Base-by-base conservation (phyloP, 106 monocot genomes). In the Xerophyta viscosa region DNA sequence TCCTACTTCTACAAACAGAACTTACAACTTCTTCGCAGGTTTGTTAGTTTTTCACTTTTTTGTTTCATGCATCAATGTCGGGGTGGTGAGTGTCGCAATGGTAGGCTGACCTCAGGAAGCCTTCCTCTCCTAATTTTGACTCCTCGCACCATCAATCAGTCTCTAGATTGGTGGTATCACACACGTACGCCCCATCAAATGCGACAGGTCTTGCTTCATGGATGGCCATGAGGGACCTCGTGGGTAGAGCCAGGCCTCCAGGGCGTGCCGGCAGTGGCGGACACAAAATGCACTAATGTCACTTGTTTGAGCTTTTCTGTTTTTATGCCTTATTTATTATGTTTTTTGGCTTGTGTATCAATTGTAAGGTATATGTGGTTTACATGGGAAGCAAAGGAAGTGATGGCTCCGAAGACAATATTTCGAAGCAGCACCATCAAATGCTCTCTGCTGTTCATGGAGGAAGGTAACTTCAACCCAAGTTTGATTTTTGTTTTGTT, bases 311-410 rank as follows among this genome's bases (percentile, higher is more conserved):
- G 19, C 4, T 24, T n/a, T 22, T 10, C n/a, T 17, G 19, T 31
- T 20, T 15, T 21, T 14, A 18, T 39, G 2, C 21, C 15, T n/a
- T 11, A 51, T 37, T 18, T 48, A 33, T 0, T 14, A 11, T 4
- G 17, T 15, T 55, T 17, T 25, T 27, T 14, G 24, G 54, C 12
- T n/a, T n/a, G n/a, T n/a, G n/a, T n/a, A n/a, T 17, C 3, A 14
- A 2, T 49, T 31, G 24, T 18, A 28, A 96, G 94, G 88, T 96
- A 44, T 82, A 89, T 49, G 76, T 89, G 20, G 94, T 82, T 18
- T 96, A 89, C 46, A 78, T 96, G 94, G 94, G 88, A 22, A 61
- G 70, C 48, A 81, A 67, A 41, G 63, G 45, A 27, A 73, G 60
- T 39, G 72, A 64, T 12, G 36, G 29, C 33, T 33, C n/a, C 56